Conservation (phyloP, 495 filamentous ascomycete genomes). For the Neurospora africana region DNA sequence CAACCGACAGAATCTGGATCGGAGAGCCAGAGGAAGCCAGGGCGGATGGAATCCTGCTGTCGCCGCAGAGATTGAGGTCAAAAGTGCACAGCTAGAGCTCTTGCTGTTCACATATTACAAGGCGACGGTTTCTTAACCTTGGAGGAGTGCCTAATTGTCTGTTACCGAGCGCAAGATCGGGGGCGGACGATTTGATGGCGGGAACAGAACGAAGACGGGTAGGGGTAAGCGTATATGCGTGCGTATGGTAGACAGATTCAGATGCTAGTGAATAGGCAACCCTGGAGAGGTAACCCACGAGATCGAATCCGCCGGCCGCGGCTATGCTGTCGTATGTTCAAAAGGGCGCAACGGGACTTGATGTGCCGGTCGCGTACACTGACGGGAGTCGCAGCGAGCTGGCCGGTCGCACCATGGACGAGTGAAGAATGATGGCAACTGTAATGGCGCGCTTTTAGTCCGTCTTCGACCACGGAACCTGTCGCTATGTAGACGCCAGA, state of each 20-base stretch:
- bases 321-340: background rate
- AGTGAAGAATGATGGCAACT: background rate
- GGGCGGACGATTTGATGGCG: background rate
- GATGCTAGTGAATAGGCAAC: background rate
- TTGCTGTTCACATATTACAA: background rate
- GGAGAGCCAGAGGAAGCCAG: background rate
- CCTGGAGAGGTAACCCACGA: background rate
- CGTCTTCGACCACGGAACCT: background rate
- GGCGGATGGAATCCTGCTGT: background rate
- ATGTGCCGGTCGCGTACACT: background rate
- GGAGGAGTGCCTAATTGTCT: background rate
- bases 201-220: background rate
- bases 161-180: background rate
- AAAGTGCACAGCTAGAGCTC: background rate
- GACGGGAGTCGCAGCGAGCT: background rate
- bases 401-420: background rate
- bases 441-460: background rate
- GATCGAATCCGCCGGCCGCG: background rate
- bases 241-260: background rate
- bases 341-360: background rate
- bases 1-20: background rate
- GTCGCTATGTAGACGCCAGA: background rate
- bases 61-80: background rate
- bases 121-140: background rate
- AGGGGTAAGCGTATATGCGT: background rate